A percentile compares a stretch with the other conserved stretches of the same genome.
Conservation (phyloP, 2,329 filamentous ascomycete genomes). For the Herpomyces periplanetae region DNA sequence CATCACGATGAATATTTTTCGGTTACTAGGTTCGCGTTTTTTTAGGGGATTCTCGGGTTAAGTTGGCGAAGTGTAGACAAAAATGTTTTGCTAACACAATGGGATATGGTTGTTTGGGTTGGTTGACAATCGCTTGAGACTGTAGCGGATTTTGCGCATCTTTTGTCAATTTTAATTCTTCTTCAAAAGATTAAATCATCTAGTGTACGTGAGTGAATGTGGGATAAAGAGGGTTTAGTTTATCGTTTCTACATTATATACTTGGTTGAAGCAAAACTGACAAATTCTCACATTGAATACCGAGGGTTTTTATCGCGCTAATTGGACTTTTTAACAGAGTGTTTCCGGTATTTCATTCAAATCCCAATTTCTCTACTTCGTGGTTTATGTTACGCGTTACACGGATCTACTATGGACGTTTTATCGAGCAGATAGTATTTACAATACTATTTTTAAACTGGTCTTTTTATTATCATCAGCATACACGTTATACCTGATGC, state of each 20-base stretch:
- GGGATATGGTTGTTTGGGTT: constrained; percentile 1
- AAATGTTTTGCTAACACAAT: constrained; percentile 5
- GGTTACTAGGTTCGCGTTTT: constrained; percentile 15
- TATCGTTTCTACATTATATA: neutral
- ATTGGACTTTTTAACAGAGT: constrained; percentile 22
- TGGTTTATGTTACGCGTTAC: constrained; percentile 79
- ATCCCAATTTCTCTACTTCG: constrained; percentile 68
- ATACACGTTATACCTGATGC: constrained; percentile 94
- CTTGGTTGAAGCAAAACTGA: neutral
- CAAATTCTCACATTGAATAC: neutral
- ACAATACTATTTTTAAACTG: constrained; percentile 85
- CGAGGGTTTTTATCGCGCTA: constrained; percentile 2
- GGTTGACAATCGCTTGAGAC: constrained; percentile 2
- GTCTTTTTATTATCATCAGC: constrained; percentile 61
- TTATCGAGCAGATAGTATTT: constrained; percentile 24
- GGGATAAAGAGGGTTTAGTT: neutral
- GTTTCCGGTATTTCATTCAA: constrained; percentile 96
- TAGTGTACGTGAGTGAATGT: constrained; percentile 19
- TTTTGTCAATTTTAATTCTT: constrained; percentile 69
- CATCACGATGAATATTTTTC: constrained; percentile 25
- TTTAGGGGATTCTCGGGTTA: constrained; percentile 1
- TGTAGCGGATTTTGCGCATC: constrained; percentile 67
- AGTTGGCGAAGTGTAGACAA: constrained; percentile 2
- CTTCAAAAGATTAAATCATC: constrained; percentile 74
- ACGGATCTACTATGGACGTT: constrained; percentile 52